Evolutionary conservation across 345 rosid species (phyloP), one percentile per base, ranked within the genome.

Genomic region (Pistacia integerrima): DNA sequence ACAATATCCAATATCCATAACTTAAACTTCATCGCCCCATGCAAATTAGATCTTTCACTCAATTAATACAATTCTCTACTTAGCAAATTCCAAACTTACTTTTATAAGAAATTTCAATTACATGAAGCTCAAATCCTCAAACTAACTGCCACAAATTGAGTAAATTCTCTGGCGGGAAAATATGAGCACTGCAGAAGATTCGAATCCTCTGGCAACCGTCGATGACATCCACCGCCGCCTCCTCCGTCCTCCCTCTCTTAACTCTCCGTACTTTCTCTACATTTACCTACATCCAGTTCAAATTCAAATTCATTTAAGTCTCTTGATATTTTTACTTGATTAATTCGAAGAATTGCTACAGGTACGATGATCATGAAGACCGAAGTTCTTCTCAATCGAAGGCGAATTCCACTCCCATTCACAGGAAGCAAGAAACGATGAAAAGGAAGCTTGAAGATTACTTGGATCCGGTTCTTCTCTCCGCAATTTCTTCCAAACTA

Each of bases 381-480:
- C 41, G 38, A n/a, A 30, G 17, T 59, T 61, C 46, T 68, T 61
- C 60, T 64, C 70, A 46, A 51, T 41, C 68, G 64, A 64, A 68
- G 69, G 63, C 36, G 51, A 64, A 77, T 52, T 11, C 20, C 3
- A 33, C 35, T 20, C 54, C 55, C 18, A 35, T n/a, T 33, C 18
- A 59, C 5, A 17, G n/a, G 9, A 25, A 68, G 56, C 60, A 51
- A 62, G 76, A 72, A 64, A 20, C 63, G 33, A 61, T 25, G 36
- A 77, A 77, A 64, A 82, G 30, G 70, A 82, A 61, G 82, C 84
- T 82, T 3, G 82, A 78, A 33, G 79, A 82, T 44, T 82, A 74
- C 82, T 68, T 82, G 70, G 82, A 82, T 82, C 77, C 79, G 20
- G 30, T 71, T 64, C 77, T 82, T n/a, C 74, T 82, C 18, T 64